Evolutionary conservation across 2,329 filamentous ascomycete genomes (phyloP).

Genomic region (Acrodontium crateriforme): DNA sequence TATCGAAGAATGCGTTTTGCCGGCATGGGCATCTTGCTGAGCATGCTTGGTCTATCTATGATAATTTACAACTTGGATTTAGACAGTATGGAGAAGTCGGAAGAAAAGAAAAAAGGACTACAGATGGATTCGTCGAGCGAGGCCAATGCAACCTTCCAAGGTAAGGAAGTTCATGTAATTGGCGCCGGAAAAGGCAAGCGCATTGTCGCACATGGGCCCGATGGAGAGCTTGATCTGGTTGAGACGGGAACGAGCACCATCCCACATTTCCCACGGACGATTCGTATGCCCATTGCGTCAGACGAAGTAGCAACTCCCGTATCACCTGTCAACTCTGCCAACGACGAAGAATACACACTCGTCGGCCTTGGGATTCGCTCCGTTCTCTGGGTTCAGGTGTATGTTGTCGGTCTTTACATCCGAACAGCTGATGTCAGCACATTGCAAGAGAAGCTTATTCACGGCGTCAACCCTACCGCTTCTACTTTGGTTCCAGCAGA

Average conservation of each 20-base stretch:
- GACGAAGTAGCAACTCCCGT: conserved; percentile 9
- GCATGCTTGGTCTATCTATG: conserved; percentile 15
- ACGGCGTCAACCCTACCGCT: conserved; percentile 60
- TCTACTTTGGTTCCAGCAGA: conserved; percentile 74
- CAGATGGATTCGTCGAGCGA: conserved; percentile 23
- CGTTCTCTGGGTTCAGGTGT: conserved; percentile 87
- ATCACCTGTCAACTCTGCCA: conserved; percentile 19
- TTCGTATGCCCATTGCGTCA: conserved; percentile 42
- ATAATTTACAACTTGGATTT: conserved; percentile 22
- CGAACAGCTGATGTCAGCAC: conserved; percentile 67
- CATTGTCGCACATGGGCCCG: conserved; percentile 30
- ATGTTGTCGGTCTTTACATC: conserved; percentile 86
- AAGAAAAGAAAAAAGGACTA: conserved; percentile 11
- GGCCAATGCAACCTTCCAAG: conserved; percentile 31
- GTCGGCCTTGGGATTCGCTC: conserved; percentile 78
- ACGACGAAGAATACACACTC: conserved; percentile 64
- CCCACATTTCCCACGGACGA: conserved; percentile 60
- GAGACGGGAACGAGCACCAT: conserved; percentile 71
- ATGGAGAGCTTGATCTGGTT: conserved; percentile 57
- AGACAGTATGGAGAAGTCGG: conserved; percentile 17
- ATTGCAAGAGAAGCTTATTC: conserved; percentile 66
- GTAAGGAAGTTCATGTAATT: conserved; percentile 44
- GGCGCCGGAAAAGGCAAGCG: conserved; percentile 44
- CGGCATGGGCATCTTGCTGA: conserved; percentile 22
- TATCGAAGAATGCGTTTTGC: conserved; percentile 23